phyloP scores from a whole-genome alignment of 257 asterid species.

The Linderniella brevidens region DNA sequence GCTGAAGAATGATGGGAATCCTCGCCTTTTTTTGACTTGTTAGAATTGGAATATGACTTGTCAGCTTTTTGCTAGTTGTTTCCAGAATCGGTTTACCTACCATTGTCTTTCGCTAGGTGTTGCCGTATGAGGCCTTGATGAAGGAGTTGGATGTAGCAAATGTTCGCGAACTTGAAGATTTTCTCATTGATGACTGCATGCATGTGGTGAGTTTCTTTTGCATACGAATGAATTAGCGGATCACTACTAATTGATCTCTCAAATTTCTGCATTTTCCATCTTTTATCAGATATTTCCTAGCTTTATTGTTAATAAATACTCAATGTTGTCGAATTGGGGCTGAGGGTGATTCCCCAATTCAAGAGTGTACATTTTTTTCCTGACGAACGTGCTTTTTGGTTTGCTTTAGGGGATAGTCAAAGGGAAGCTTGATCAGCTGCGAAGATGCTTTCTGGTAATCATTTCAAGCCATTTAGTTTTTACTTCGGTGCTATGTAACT shows the following conservation, averaged over 20 bases:
- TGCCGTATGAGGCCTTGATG: constrained; percentile 80
- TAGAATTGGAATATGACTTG: too few species aligned
- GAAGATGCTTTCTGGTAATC: constrained; percentile 89
- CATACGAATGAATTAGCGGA: not conserved
- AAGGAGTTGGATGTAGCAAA: constrained; percentile 82
- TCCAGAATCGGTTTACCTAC: too few species aligned
- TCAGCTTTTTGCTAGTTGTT: too few species aligned
- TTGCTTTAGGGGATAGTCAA: constrained; percentile 66
- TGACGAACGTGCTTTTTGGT: not conserved
- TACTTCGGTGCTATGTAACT: not conserved
- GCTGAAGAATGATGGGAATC: too few species aligned
- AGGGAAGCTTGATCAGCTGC: constrained; percentile 95
- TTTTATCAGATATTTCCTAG: too few species aligned
- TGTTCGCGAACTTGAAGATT: constrained; percentile 95
- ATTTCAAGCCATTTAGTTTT: constrained; percentile 7
- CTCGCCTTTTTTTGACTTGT: too few species aligned
- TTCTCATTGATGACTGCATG: constrained; percentile 95
- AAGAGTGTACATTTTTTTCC: not conserved
- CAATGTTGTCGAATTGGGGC: too few species aligned
- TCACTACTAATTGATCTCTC: not conserved
- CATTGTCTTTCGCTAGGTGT: constrained; percentile 31
- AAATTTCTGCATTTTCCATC: too few species aligned
- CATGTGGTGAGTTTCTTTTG: constrained; percentile 58
- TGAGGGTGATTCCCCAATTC: not conserved
- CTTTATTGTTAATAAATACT: too few species aligned